Evolutionary conservation across 139 green algal species (phyloP), one percentile per base, ranked within the genome.

Genomic region (Micractinium sp.): DNA sequence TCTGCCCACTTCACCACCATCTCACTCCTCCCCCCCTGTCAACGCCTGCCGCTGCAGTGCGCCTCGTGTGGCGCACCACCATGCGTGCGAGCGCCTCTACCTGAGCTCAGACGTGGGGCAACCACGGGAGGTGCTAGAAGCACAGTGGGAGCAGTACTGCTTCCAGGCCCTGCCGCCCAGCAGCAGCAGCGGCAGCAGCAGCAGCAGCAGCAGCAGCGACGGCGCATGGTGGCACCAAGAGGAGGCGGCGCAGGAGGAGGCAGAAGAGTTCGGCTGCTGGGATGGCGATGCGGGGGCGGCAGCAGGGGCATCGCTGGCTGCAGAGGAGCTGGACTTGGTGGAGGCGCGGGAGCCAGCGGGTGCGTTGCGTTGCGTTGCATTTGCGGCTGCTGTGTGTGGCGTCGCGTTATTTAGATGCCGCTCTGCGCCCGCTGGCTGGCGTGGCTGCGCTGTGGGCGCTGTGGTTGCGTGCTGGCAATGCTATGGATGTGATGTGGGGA

Each of bases 61-160:
- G 77, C 71, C 90, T 25, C 80, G 60, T 87, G 20, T 93, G 23
- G 89, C 94, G 13, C 80, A 93, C 86, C 89, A 91, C 1, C 84
- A 95, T 66, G 92, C 88, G n/a, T 36, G 88, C 22, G 94, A 96
- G 91, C 92, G 93, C 47, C 82, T 95, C 27, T 96, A 91, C 82
- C 92, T 95, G 22, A 93, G 90, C 35, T 93, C 89, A 23, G 94
- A 96, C 84, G 83, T 95, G 16, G 94, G 94, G 1, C 86, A 85
- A 20, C 66, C 36, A 15, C 81, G 83, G 23, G 81, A 88, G 63
- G 36, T 91, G 41, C 85, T 95, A 47, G 33, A 41, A 23, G 25
- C 74, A 1, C 86, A 90, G 15, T 95, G 91, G 29, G 86, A 82
- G 2, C 82, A 89, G 71, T 75, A 86, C 60, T 76, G 81, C n/a